These are phyloP conservation scores for Kwoniella mangroviensis DNA, from an alignment of 768 basidiomycete genomes.

Conservation along the genomic window DNA sequence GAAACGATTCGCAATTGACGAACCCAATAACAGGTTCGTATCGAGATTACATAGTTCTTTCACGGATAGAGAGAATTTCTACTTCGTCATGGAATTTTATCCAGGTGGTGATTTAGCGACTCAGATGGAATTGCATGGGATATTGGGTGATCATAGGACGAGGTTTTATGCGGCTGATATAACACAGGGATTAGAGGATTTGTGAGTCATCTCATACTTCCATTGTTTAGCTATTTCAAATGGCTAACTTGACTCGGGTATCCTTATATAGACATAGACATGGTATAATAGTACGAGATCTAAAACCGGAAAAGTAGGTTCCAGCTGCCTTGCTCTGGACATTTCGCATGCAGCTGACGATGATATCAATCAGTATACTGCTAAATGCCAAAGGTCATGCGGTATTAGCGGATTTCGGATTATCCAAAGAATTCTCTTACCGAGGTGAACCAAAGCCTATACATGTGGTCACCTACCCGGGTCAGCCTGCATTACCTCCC, in stretches of 20 bases:
- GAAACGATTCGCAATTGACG: constrained; percentile 81
- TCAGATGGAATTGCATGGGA: constrained; percentile 93
- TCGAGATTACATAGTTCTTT: constrained; percentile 97
- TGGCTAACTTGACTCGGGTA: background rate
- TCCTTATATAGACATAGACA: constrained; percentile 66
- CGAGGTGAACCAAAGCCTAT: constrained; percentile 43
- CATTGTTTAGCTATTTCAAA: background rate
- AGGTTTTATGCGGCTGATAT: constrained; percentile 98
- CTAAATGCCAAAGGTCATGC: constrained; percentile 94
- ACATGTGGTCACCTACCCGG: constrained; percentile 33
- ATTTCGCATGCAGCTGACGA: background rate
- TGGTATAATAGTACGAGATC: constrained; percentile 95
- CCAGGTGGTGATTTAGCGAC: constrained; percentile 81
- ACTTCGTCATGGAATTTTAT: constrained; percentile 80
- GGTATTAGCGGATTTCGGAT: constrained; percentile 93
- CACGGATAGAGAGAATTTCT: constrained; percentile 95
- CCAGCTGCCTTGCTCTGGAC: background rate
- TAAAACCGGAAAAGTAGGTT: constrained; percentile 75
- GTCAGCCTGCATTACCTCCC: constrained; percentile 31
- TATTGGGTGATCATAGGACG: constrained; percentile 88
- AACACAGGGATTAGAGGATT: constrained; percentile 88
- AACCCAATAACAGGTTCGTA: constrained; percentile 82
- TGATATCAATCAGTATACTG: constrained; percentile 64
- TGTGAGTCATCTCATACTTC: constrained; percentile 56
- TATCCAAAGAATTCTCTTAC: constrained; percentile 45